Evolutionary conservation across 257 asterid genomes (phyloP).

Genomic region (Knoxia roxburghii): DNA sequence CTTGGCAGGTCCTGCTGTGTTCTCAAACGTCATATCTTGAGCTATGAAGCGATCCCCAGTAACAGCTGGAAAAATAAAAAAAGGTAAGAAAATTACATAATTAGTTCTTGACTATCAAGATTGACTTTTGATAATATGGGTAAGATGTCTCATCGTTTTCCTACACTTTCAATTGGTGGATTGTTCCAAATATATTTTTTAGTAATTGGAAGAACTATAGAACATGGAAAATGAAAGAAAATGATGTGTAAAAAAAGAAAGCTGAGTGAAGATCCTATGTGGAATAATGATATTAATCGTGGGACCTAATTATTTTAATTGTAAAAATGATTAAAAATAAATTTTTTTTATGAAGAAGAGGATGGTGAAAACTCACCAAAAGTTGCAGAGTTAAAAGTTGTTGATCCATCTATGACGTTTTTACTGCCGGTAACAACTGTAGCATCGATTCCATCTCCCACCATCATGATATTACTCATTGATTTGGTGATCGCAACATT

Average conservation of each 20-base stretch:
- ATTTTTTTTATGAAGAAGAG: too few species aligned
- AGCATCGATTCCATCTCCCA: conserved; percentile 69
- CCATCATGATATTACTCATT: conserved; percentile 51
- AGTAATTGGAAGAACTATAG: background rate
- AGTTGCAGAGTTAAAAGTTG: conserved; percentile 67
- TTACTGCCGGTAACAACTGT: conserved; percentile 44
- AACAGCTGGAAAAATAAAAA: conserved; percentile 30
- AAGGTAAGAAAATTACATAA: background rate
- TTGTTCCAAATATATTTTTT: background rate
- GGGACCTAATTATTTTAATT: background rate
- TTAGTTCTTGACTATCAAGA: background rate
- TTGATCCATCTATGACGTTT: conserved; percentile 45
- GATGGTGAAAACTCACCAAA: conserved; percentile 62
- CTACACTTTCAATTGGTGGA: too few species aligned
- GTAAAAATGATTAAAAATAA: too few species aligned
- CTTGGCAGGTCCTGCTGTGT: conserved; percentile 57
- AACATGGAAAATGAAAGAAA: background rate
- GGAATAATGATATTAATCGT: background rate
- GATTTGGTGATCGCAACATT: conserved; percentile 46
- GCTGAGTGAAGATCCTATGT: background rate
- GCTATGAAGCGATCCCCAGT: conserved; percentile 52
- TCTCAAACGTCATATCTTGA: conserved; percentile 51
- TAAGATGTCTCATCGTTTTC: background rate
- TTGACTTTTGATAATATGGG: too few species aligned
- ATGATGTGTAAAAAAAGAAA: background rate